Evolutionary conservation across 805 yeast genomes (phyloP), one percentile per base, ranked within the genome.

Genomic region (Candida alai): DNA sequence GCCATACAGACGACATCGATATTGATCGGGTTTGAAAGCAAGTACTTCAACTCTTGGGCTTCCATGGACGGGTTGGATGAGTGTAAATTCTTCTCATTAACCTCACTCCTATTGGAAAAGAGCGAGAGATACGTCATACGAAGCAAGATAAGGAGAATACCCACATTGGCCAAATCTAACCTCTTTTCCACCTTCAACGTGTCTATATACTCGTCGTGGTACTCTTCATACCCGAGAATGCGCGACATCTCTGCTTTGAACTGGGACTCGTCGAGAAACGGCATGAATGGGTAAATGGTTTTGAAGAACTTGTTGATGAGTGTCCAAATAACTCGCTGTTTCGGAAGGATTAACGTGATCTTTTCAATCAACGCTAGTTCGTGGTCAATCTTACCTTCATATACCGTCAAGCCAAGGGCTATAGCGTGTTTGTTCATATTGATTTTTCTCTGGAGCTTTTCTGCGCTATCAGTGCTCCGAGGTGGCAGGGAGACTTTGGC

Each of bases 231-330:
- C 2, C 78, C 82, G 20, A 78, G 55, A 5, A 78, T 67, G 16
- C 64, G 49, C 1, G 57, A 43, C 12, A 77, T 52, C 31, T 70
- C 68, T 13, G 44, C 44, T 34, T 66, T 66, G 49, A 76, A 74
- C 7, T 62, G 61, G 34, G 45, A 58, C 49, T 81, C 86, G 52
- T 81, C 87, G 21, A 81, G 56, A 41, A 73, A 77, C 3, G 93
- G 89, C 45, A 81, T 63, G 37, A 73, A 78, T 10, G 84, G 72
- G 50, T 83, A 83, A 4, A 81, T 56, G 21, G 68, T 64, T 8
- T 65, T 66, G 49, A 82, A 82, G 42, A 74, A 82, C 42, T 78
- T 60, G 39, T 78, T 76, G 19, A 81, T 58, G 31, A 78, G 59
- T 28, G 68, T 47, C 75, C 83, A 74, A 6, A 80, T 64, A 1